These are phyloP conservation scores for Sporothrix luriei DNA, from an alignment of 2,329 filamentous ascomycete species.

Conservation along the genomic window DNA sequence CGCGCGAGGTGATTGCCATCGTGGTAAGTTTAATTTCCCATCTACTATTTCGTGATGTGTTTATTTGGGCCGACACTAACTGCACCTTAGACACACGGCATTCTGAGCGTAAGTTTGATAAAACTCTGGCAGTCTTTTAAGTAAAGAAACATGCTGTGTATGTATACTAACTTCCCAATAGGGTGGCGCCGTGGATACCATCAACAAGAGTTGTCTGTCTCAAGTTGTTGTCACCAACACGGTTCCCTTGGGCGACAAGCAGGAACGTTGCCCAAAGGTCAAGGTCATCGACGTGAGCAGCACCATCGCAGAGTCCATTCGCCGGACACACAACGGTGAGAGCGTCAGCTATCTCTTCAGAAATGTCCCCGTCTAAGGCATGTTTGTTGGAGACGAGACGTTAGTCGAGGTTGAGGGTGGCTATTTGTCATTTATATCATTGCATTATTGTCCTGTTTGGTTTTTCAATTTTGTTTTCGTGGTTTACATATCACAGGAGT, in stretches of 20 bases:
- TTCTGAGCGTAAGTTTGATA: conserved; percentile 34
- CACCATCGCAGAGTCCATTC: conserved; percentile 72
- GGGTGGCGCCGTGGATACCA: conserved; percentile 83
- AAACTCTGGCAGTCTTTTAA: background rate
- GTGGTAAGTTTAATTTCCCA: conserved; percentile 51
- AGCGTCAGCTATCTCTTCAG: conserved; percentile 68
- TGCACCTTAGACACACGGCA: conserved; percentile 34
- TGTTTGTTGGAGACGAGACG: background rate
- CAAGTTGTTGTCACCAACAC: conserved; percentile 90
- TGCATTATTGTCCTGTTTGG: background rate
- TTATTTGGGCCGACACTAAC: conserved; percentile 11
- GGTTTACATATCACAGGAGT: conserved; percentile 8
- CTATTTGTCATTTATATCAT: background rate
- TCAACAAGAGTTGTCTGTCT: conserved; percentile 76
- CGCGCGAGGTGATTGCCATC: conserved; percentile 86
- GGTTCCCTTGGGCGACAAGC: conserved; percentile 76
- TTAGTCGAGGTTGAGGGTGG: background rate
- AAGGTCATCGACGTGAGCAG: conserved; percentile 91
- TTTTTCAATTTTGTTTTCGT: conserved; percentile 7
- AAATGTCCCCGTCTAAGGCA: conserved; percentile 58
- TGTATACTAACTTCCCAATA: conserved; percentile 69
- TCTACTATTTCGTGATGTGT: background rate
- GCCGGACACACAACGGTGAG: conserved; percentile 68
- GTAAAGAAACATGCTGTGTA: background rate
- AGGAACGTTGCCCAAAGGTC: conserved; percentile 72